Base-by-base conservation (phyloP, 495 filamentous ascomycete species). In the Rostrohypoxylon terebratum region DNA sequence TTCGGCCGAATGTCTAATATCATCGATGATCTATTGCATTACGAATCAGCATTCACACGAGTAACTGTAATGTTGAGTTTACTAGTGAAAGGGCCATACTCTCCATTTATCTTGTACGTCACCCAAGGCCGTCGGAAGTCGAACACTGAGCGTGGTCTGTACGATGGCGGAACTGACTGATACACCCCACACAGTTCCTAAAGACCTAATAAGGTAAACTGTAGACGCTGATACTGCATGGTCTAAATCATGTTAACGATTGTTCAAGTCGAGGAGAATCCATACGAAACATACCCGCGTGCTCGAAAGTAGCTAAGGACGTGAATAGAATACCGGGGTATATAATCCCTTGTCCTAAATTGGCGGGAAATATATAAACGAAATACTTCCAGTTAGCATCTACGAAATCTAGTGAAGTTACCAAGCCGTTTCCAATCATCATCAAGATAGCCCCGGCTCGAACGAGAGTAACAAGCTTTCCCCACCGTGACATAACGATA, bases 61-160 rank as follows among this genome's bases (percentile, higher is more conserved):
- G 65, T 72, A 67, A 44, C 21, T 40, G 5, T 40, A 55, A 42
- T 23, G n/a, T 42, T 58, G 50, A 55, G 9, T 28, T n/a, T 21
- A n/a, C 42, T 57, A 21, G 50, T 31, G 77, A 71, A 80, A 80
- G 80, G 77, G 78, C 75, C 82, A 78, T 88, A 90, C 88, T 87
- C 86, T 89, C 84, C 85, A 85, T 87, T 89, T 89, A 72, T 90
- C 83, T 80, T 88, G 85, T 81, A 90, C 82, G 81, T 83, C 87
- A 80, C 81, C 83, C 81, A 91, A 82, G 68, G 84, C 88, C 69
- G 81, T 79, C 6, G 83, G 82, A 57, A 91, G 84, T 77, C 84
- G 82, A 68, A 85, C 78, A 74, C 81, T 85, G 69, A 90, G 82
- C 75, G 88, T 86, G 59, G 89, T 90, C 80, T 90, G 89, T 28